Percentiles rank a stretch among this genome's conserved stretches.
Evolutionary conservation across 345 rosid genomes (phyloP).

Genomic region (Arabidopsis suecica): DNA sequence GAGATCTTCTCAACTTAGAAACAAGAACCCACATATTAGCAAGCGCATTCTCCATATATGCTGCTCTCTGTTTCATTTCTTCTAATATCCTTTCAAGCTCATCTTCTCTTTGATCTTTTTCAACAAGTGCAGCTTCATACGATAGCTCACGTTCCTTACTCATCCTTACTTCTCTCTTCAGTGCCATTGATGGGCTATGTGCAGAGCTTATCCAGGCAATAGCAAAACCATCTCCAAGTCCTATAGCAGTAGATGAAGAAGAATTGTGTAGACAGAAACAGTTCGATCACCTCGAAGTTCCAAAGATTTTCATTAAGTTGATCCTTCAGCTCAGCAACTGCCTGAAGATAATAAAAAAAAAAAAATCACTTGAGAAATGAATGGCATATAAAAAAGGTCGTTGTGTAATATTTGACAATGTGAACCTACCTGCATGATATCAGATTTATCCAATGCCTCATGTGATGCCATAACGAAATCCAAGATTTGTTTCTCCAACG

Average conservation of each 20-base stretch:
- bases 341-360: constrained; percentile 68
- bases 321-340: constrained; percentile 69
- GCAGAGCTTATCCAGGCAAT: constrained; percentile 5
- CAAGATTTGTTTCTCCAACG: constrained; percentile 81
- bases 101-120: too few relatives aligned
- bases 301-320: constrained; percentile 91
- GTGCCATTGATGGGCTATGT: constrained; percentile 58
- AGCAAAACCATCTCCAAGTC: constrained; percentile 24
- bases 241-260: constrained; percentile 16
- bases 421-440: constrained; percentile 68
- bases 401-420: constrained; percentile 7
- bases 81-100: constrained; percentile 74
- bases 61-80: constrained; percentile 93
- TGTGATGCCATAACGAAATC: constrained; percentile 65
- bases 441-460: constrained; percentile 62
- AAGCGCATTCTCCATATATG: constrained; percentile 93
- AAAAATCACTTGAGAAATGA: constrained; percentile 39
- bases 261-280: constrained; percentile 17
- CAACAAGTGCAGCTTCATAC: constrained; percentile 79
- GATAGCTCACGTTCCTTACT: constrained; percentile 83
- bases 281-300: constrained; percentile 83
- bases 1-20: constrained; percentile 80
- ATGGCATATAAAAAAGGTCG: constrained; percentile 12
- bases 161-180: constrained; percentile 79
- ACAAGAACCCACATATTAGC: constrained; percentile 99